Evolutionary conservation across 1,284 basidiomycete genomes (phyloP).

Genomic region (Apiotrichum montevideense): DNA sequence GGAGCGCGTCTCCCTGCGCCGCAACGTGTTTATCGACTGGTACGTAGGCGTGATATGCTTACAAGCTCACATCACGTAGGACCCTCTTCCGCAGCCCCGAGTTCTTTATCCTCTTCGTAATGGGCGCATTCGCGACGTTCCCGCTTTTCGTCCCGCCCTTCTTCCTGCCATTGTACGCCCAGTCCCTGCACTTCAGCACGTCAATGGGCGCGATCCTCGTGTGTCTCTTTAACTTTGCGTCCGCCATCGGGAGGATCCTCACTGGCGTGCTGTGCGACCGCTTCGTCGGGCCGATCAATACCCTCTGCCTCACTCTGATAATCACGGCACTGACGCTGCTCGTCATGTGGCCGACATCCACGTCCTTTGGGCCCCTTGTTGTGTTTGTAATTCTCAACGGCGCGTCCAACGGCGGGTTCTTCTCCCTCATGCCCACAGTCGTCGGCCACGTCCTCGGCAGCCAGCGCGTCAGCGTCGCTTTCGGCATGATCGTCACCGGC

Average conservation of each 20-base stretch:
- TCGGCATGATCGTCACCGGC: slow-evolving; percentile 27
- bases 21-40: slow-evolving; percentile 9
- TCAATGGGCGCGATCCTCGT: slow-evolving; percentile 29
- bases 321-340: slow-evolving; percentile 20
- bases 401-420: slow-evolving; percentile 25
- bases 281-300: slow-evolving; percentile 9
- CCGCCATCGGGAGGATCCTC: slow-evolving; percentile 23
- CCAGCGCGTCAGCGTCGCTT: slow-evolving; percentile 19
- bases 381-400: slow-evolving; percentile 28
- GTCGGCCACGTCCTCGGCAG: slow-evolving; percentile 19
- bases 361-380: slow-evolving; percentile 21
- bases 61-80: slow-evolving; percentile 11
- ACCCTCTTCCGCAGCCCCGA: slow-evolving; percentile 29
- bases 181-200: slow-evolving; percentile 26
- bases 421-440: slow-evolving; percentile 28
- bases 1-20: slow-evolving; percentile 3
- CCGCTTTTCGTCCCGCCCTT: slow-evolving; percentile 44
- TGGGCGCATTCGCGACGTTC: slow-evolving; percentile 37
- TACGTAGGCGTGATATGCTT: background rate
- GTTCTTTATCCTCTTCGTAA: slow-evolving; percentile 34
- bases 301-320: slow-evolving; percentile 5
- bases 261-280: slow-evolving; percentile 26
- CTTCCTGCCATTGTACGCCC: slow-evolving; percentile 42
- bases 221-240: slow-evolving; percentile 27
- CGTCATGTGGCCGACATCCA: slow-evolving; percentile 22